Evolutionary conservation across 345 rosid genomes (phyloP), one percentile per base, ranked within the genome.

Genomic region (Orychophragmus violaceus): DNA sequence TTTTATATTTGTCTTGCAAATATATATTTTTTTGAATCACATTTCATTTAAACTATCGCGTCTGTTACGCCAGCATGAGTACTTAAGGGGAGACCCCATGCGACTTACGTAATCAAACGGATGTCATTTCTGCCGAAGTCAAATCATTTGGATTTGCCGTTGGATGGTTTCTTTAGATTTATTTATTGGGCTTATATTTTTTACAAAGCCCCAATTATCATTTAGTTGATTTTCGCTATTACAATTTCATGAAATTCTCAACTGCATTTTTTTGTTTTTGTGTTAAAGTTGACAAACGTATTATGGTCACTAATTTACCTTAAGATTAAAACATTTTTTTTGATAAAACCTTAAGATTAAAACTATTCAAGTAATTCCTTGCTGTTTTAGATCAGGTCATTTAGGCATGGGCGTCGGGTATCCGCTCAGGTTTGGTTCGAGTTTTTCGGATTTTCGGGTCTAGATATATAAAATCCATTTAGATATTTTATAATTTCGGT

Each of bases 61-160:
- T 72, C 65, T 59, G 32, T 56, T 58, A 72, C 71, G 65, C 23
- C 58, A 71, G 49, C 64, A 37, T 24, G 5, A 24, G 59, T 58
- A 52, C 2, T 32, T 8, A 32, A 32, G 54, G 25, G 55, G 59
- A 27, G 68, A 54, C 49, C n/a, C n/a, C 36, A 60, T 7, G 8
- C 32, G 23, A 25, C 63, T 44, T 55, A 45, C 70, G 51, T 66
- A 72, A 72, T 72, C 71, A 16, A 45, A 56, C 60, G 14, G 59
- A 39, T 64, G 53, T 37, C n/a, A n/a, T n/a, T n/a, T n/a, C n/a
- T n/a, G n/a, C 16, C 58, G 17, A 10, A 54, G 66, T 72, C 66
- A 36, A 49, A 72, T 72, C 76, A 19, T 39, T 37, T 41, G 12
- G 33, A 21, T 36, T 21, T 63, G 22, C 32, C 32, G 13, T 30